These are phyloP conservation scores for Fragaria ananassa DNA, from an alignment of 306 rosid species.

Conservation along the genomic window DNA sequence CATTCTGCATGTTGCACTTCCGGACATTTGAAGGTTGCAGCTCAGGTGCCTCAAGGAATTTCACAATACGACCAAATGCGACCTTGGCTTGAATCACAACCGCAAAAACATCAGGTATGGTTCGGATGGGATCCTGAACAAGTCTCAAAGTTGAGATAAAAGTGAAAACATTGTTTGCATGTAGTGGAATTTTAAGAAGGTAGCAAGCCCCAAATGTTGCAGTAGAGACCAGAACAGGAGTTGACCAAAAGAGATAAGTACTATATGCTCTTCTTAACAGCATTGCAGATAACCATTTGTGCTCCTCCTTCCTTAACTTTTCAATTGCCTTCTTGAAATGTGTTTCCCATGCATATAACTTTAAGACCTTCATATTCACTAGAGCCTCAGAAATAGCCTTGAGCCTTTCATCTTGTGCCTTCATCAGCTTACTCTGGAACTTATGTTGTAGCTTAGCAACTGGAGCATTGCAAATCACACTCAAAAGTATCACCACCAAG, in stretches of 20 bases:
- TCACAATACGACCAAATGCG: constrained; percentile 57
- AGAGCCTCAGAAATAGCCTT: constrained; percentile 72
- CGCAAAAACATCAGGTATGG: constrained; percentile 70
- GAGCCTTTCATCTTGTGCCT: constrained; percentile 72
- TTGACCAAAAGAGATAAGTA: constrained; percentile 62
- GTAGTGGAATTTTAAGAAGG: constrained; percentile 68
- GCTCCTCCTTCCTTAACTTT: constrained; percentile 56
- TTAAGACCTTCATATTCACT: constrained; percentile 79
- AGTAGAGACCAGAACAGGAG: constrained; percentile 74
- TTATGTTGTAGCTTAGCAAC: constrained; percentile 76
- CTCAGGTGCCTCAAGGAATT: constrained; percentile 76
- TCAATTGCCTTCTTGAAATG: constrained; percentile 60
- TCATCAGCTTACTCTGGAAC: constrained; percentile 77
- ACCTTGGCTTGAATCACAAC: constrained; percentile 82
- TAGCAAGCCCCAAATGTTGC: constrained; percentile 84
- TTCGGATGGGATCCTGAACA: constrained; percentile 73
- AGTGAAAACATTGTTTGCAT: constrained; percentile 79
- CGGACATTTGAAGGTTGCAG: constrained; percentile 40
- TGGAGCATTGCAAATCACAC: constrained; percentile 68
- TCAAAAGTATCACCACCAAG: constrained; percentile 56
- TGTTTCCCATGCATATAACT: constrained; percentile 88
- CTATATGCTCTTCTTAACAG: constrained; percentile 55
- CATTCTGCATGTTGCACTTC: constrained; percentile 23
- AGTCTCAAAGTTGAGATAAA: constrained; percentile 84
- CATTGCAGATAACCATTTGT: constrained; percentile 68